These are phyloP conservation scores for Diddensiella transvaalensis DNA, from an alignment of 805 yeast genomes.

Conservation along the genomic window DNA sequence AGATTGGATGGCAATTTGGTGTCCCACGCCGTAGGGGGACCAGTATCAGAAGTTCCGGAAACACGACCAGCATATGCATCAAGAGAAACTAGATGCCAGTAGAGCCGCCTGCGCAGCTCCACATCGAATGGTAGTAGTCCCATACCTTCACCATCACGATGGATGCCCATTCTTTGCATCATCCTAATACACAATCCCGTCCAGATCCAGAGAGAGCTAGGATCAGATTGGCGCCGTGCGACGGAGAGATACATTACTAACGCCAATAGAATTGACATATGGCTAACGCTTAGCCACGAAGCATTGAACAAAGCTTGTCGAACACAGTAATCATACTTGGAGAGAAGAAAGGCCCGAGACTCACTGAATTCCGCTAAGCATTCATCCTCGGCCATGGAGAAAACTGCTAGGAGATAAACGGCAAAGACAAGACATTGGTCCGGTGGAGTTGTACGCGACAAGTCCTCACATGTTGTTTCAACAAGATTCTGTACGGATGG, in stretches of 20 bases:
- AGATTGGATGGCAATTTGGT: not conserved
- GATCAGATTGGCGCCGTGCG: not conserved
- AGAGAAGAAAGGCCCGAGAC: not conserved
- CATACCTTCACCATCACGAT: conserved; percentile 1
- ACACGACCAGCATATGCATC: not conserved
- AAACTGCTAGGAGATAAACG: not conserved
- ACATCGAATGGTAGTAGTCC: conserved; percentile 6
- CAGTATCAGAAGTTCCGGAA: not conserved
- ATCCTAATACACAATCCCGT: not conserved
- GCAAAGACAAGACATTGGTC: not conserved
- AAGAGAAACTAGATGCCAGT: conserved; percentile 3
- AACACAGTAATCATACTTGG: not conserved
- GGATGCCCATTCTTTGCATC: conserved; percentile 2
- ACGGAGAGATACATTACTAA: not conserved
- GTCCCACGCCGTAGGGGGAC: conserved; percentile 1
- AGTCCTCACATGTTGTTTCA: not conserved
- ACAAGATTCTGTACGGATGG: not conserved
- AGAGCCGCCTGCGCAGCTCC: conserved; percentile 1
- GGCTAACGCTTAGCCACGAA: not conserved
- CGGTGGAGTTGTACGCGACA: not conserved
- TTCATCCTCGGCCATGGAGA: not conserved
- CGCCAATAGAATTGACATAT: not conserved
- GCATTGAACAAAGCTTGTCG: not conserved
- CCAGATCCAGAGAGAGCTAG: conserved; percentile 1
- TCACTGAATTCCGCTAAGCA: not conserved